Conservation (phyloP, 768 basidiomycete species). For the Tubosaeta brunneosetosa region DNA sequence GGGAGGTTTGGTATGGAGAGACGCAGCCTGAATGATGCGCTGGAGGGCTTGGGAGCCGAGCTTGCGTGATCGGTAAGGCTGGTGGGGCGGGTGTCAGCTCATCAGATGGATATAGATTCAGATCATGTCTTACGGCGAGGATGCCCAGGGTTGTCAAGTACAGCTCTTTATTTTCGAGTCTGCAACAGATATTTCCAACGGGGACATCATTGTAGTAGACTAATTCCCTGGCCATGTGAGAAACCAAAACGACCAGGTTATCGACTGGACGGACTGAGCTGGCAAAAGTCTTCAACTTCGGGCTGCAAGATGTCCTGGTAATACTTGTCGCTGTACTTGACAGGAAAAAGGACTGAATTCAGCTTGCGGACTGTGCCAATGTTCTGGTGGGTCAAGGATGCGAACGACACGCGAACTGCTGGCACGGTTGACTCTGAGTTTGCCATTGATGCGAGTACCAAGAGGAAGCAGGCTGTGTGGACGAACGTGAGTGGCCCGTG, state of each 20-base stretch:
- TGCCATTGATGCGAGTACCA: conserved; percentile 17
- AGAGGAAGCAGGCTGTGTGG: conserved; percentile 13
- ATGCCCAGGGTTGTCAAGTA: conserved; percentile 94
- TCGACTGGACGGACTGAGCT: conserved; percentile 62
- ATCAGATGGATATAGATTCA: conserved; percentile 9
- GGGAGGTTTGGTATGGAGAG: conserved; percentile 52
- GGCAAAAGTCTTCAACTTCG: conserved; percentile 82
- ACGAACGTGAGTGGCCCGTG: conserved; percentile 16
- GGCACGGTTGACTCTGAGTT: conserved; percentile 16
- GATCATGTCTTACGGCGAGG: conserved; percentile 60
- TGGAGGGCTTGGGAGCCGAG: conserved; percentile 72
- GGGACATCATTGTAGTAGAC: conserved; percentile 94
- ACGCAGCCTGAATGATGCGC: conserved; percentile 60
- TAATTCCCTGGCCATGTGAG: conserved; percentile 33
- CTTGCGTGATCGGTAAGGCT: conserved; percentile 83
- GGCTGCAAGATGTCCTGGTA: conserved; percentile 74
- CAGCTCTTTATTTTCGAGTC: conserved; percentile 59
- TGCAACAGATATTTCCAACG: conserved; percentile 83
- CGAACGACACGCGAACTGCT: conserved; percentile 55
- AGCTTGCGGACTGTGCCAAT: conserved; percentile 63
- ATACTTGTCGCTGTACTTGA: conserved; percentile 85
- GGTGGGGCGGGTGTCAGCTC: conserved; percentile 12
- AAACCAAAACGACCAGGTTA: conserved; percentile 12
- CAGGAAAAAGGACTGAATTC: conserved; percentile 80
- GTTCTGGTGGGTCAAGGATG: conserved; percentile 76